Evolutionary conservation across 306 rosid species (phyloP), one percentile per base, ranked within the genome.

Genomic region (Canavalia gladiata): DNA sequence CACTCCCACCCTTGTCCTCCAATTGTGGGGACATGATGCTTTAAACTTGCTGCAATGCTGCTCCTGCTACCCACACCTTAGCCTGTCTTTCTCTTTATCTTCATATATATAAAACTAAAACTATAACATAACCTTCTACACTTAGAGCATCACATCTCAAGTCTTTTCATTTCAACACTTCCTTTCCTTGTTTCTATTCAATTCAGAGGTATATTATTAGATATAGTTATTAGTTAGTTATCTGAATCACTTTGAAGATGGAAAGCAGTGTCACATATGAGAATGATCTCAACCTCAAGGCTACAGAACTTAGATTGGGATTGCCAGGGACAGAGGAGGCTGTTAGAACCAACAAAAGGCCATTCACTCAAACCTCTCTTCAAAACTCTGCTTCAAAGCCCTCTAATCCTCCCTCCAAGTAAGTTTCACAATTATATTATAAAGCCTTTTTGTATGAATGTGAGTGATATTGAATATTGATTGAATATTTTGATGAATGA

Each of bases 1-100:
- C 71, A 93, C 98, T 95, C 99, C 84, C 87, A 71, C 64, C 86
- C 83, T 83, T 95, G 99, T 95, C 97, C 88, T 87, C 90, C 82
- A 18, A 51, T 3, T 50, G 64, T 74, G 0, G 72, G 76, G 92
- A 82, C 98, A 92, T 56, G 3, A 50, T 89, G 88, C 97, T 92
- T 89, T 90, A 76, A 82, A 73, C 80, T 57, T 95, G 97, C 91
- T 81, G 25, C 25, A 18, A 18, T 18, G 25, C 25, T 81, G 75
- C 92, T 72, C 45, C 85, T 86, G 86, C 95, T 83, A 82, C 97
- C 97, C 97, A 92, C 98, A 92, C 72, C 89, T 76, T 70, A 67
- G 75, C 89, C 86, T 90, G 78, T 87, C 97, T 90, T 88, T 91
- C 88, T 55, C 51, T 56, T 25, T 64, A 51, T 68, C 70, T 47